phyloP scores from a whole-genome alignment of 2,329 filamentous ascomycete species.

The Cryphonectria japonica region DNA sequence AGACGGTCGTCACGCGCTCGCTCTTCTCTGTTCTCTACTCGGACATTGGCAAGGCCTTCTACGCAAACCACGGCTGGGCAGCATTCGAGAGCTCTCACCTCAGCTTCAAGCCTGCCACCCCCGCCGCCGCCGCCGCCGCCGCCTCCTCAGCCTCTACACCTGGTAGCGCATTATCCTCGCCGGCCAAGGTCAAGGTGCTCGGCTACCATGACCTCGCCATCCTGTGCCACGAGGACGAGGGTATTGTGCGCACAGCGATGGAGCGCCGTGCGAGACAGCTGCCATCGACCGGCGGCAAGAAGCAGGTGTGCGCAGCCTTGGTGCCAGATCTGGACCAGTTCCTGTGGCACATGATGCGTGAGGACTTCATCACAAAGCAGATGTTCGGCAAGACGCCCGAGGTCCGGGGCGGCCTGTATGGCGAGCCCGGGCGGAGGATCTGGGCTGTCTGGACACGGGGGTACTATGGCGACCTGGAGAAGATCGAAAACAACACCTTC shows the following conservation, averaged over 20 bases:
- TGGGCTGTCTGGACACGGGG: slow-evolving; percentile 76
- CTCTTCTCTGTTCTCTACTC: slow-evolving; percentile 83
- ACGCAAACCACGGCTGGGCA: slow-evolving; percentile 77
- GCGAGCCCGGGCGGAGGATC: slow-evolving; percentile 56
- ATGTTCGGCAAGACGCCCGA: slow-evolving; percentile 61
- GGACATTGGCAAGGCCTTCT: slow-evolving; percentile 84
- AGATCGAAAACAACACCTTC: slow-evolving; percentile 65
- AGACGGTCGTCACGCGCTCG: slow-evolving; percentile 42
- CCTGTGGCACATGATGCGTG: slow-evolving; percentile 78
- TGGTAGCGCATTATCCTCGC: slow-evolving; percentile 29
- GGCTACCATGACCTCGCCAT: slow-evolving; percentile 62
- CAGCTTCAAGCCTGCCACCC: slow-evolving; percentile 53
- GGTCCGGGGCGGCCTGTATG: slow-evolving; percentile 72
- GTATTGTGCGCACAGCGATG: slow-evolving; percentile 61
- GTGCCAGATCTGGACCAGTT: slow-evolving; percentile 68
- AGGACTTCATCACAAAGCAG: slow-evolving; percentile 74
- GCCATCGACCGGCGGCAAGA: slow-evolving; percentile 42
- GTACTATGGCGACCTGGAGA: slow-evolving; percentile 61
- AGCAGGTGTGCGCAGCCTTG: slow-evolving; percentile 62
- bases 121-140: slow-evolving; percentile 29
- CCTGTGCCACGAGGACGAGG: slow-evolving; percentile 68
- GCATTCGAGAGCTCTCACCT: slow-evolving; percentile 75
- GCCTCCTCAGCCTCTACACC: slow-evolving; percentile 18
- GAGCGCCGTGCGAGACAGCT: slow-evolving; percentile 31
- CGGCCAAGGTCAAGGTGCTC: slow-evolving; percentile 46